phyloP scores from a whole-genome alignment of 2,329 filamentous ascomycete species.

The Sporothrix phasma region DNA sequence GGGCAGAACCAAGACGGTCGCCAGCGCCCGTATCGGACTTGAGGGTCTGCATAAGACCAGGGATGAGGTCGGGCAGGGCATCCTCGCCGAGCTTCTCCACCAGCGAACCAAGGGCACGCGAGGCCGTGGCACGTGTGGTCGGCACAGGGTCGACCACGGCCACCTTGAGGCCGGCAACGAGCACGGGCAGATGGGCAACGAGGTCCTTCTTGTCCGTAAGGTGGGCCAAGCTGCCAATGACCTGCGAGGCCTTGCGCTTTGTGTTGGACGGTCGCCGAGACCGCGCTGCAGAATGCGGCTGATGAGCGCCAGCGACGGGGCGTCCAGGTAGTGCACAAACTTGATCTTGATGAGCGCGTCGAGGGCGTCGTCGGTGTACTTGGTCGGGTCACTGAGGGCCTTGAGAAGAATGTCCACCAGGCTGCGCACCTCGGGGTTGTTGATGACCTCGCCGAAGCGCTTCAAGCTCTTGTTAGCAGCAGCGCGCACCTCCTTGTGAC shows the following conservation, averaged over 20 bases:
- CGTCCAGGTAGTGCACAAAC: constrained; percentile 96
- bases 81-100: constrained; percentile 98
- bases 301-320: constrained; percentile 86
- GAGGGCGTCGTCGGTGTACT: constrained; percentile 89
- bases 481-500: constrained; percentile 88
- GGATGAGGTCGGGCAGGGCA: constrained; percentile 90
- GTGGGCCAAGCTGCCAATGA: constrained; percentile 95
- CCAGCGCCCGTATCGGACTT: constrained; percentile 95
- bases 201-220: constrained; percentile 94
- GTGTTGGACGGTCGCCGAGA: constrained; percentile 79
- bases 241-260: constrained; percentile 92
- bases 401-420: constrained; percentile 87
- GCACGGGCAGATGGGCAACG: constrained; percentile 77
- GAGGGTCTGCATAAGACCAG: constrained; percentile 92
- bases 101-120: constrained; percentile 89
- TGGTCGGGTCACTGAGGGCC: constrained; percentile 92
- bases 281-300: constrained; percentile 93
- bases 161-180: constrained; percentile 79
- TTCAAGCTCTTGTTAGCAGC: constrained; percentile 94
- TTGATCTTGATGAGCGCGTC: constrained; percentile 96
- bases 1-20: constrained; percentile 89
- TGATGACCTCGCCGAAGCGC: constrained; percentile 96
- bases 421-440: constrained; percentile 91
- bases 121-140: constrained; percentile 89
- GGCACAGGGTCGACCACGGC: constrained; percentile 94